phyloP scores from a whole-genome alignment of 805 yeast genomes.

The Ogataea chonburiensis region DNA sequence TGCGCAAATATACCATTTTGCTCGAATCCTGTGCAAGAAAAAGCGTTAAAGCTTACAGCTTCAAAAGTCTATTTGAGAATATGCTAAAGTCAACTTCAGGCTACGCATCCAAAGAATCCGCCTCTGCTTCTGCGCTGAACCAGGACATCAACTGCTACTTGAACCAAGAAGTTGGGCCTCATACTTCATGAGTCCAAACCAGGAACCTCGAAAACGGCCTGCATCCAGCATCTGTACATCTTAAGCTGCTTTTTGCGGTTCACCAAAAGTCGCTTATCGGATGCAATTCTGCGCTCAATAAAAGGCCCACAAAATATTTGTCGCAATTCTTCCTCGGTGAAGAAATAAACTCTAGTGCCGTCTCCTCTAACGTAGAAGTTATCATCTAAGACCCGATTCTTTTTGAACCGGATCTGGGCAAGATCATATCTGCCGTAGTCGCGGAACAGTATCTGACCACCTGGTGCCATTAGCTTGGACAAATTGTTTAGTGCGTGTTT shows the following conservation, averaged over 20 bases:
- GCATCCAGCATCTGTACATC: conserved; percentile 97
- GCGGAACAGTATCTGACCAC: conserved; percentile 84
- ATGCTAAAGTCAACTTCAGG: background rate
- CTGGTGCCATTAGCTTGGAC: conserved; percentile 77
- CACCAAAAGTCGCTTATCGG: conserved; percentile 87
- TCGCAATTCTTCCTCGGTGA: conserved; percentile 88
- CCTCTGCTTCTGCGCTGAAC: too few relatives aligned
- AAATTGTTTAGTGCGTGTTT: conserved; percentile 70
- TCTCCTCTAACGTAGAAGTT: conserved; percentile 97
- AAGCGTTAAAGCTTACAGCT: conserved; percentile 1
- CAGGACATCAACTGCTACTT: too few relatives aligned
- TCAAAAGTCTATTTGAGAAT: conserved; percentile 1
- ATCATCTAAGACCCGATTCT: conserved; percentile 80
- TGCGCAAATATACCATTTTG: conserved; percentile 1
- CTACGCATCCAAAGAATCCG: too few relatives aligned
- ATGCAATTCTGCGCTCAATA: conserved; percentile 72
- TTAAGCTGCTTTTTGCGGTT: conserved; percentile 89
- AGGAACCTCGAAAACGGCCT: conserved; percentile 70
- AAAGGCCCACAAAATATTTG: conserved; percentile 67
- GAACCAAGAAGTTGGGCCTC: too few relatives aligned
- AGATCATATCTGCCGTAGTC: conserved; percentile 96
- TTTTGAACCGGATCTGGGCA: conserved; percentile 92
- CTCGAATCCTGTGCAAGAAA: background rate
- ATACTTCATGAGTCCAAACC: too few relatives aligned
- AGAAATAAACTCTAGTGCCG: conserved; percentile 96